Base-by-base conservation (phyloP, 192 early-diverging fungal genomes). In the Tieghemiomyces parasiticus region DNA sequence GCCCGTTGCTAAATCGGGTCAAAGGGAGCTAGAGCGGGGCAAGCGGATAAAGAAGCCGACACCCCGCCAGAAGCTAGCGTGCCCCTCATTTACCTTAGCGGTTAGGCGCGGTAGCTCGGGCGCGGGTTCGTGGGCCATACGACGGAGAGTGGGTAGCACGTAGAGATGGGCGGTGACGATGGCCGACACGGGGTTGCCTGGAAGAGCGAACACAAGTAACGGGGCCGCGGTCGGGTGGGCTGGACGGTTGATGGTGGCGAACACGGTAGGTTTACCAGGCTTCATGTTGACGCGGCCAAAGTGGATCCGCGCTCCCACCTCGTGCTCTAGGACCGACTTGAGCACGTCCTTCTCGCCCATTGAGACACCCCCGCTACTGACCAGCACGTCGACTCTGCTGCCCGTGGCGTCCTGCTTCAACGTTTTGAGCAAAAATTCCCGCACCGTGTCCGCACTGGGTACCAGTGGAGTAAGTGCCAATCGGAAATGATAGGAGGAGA, bases 331-430 rank as follows among this genome's bases (percentile, higher is more conserved):
- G 0, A 89, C 85, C 0, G 90, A 81, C 61, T 95, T 94, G 48
- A 98, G 71, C 56, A 89, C 77, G 72, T 98, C 95, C 33, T 81
- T 72, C 72, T 98, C 95, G 47, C 95, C 95, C 95, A 98, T 98
- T n/a, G 89, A 92, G 0, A 95, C 95, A 1, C 95, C 95, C 30
- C 95, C 95, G 1, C 93, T 92, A 0, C 88, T 90, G 12, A 98
- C 78, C 0, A 98, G 56, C 0, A 93, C 87, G 58, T 95, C 83
- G 10, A 80, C 78, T 19, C 75, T 68, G 2, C n/a, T 3, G 29
- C 22, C 2, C 4, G 16, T 52, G 26, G 9, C 25, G 16, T 20
- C 14, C 22, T 14, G 50, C 14, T 52, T 52, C 38, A n/a, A n/a
- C n/a, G n/a, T n/a, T n/a, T n/a, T n/a, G n/a, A n/a, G n/a, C n/a